Base-by-base conservation (phyloP, 225 moss, liverwort and hornwort genomes). In the Climacium dendroides region DNA sequence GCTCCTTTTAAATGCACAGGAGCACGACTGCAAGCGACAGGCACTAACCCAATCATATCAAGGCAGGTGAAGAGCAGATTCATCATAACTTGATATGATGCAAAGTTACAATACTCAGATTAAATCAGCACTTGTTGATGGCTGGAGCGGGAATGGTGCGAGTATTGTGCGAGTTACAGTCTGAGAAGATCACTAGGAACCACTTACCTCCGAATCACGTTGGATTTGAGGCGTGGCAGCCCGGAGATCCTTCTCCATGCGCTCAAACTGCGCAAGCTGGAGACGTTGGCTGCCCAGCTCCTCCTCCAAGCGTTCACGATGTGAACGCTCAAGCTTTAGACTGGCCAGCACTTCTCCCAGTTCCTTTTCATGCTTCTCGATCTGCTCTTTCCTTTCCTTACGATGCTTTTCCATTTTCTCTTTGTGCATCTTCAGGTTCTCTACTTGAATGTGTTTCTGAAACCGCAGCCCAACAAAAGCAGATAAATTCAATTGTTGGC, bases 371-470 rank as follows among this genome's bases (percentile, higher is more conserved):
- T 88, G 88, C 88, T 82, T 91, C 75, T 88, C 89, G 55, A 84
- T 89, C 87, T 92, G 86, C 70, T 92, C 88, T 78, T 87, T 88
- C 84, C 88, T 76, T 57, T 92, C 90, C 69, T 88, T 88, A 8
- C 92, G 84, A 43, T 92, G 89, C 69, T 85, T 92, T 81, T 89
- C 93, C 92, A 93, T 88, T 58, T 82, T 90, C 53, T 89, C 90
- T 63, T 86, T 92, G 78, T 91, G 93, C 86, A 90, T 50, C 88
- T 90, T 92, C 80, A 90, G 26, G 58, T 92, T 89, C 90, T 92
- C 90, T 47, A 85, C 89, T 74, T 90, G 93, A 62, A 75, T 82
- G 79, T 88, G 79, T 85, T 92, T 92, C 92, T 93, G 61, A 23
- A 78, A 84, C 39, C 58, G 88, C n/a, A 58, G 43, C 39, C 39